These are phyloP conservation scores for Coniochaeta sp. DNA, from an alignment of 2,329 filamentous ascomycete genomes.

Conservation along the genomic window DNA sequence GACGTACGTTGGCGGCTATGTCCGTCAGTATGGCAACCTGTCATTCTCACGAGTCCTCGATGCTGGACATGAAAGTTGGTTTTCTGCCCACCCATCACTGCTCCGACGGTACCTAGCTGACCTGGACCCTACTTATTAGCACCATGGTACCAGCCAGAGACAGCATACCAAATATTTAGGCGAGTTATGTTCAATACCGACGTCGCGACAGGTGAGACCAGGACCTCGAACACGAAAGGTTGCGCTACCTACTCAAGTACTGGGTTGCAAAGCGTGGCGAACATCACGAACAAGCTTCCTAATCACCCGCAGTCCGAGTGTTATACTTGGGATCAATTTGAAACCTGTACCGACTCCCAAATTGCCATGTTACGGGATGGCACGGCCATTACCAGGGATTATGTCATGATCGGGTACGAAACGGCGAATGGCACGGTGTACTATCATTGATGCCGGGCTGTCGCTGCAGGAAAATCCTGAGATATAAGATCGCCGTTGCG, in stretches of 20 bases:
- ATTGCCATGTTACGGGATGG: constrained; percentile 7
- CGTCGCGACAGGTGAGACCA: constrained; percentile 33
- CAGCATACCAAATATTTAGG: constrained; percentile 37
- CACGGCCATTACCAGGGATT: constrained; percentile 9
- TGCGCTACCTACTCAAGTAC: neutral
- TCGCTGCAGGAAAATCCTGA: no score
- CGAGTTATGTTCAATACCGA: constrained; percentile 39
- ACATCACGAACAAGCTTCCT: constrained; percentile 2
- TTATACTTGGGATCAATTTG: constrained; percentile 11
- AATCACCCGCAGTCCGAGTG: constrained; percentile 2
- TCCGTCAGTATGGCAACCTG: constrained; percentile 59
- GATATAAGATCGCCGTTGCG: no score
- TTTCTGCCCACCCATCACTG: neutral
- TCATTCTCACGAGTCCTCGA: constrained; percentile 49
- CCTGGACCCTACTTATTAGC: constrained; percentile 14
- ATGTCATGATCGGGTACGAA: constrained; percentile 9
- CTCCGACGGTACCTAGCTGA: neutral
- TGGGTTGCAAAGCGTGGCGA: neutral
- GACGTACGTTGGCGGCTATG: constrained; percentile 52
- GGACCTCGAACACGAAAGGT: constrained; percentile 1
- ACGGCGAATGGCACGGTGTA: constrained; percentile 2
- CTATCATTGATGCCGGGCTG: neutral
- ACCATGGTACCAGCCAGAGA: constrained; percentile 38
- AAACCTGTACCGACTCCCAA: constrained; percentile 8
- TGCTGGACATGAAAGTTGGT: constrained; percentile 37